Evolutionary conservation across 2,329 filamentous ascomycete species (phyloP).

Genomic region (Exophiala aquamarina): DNA sequence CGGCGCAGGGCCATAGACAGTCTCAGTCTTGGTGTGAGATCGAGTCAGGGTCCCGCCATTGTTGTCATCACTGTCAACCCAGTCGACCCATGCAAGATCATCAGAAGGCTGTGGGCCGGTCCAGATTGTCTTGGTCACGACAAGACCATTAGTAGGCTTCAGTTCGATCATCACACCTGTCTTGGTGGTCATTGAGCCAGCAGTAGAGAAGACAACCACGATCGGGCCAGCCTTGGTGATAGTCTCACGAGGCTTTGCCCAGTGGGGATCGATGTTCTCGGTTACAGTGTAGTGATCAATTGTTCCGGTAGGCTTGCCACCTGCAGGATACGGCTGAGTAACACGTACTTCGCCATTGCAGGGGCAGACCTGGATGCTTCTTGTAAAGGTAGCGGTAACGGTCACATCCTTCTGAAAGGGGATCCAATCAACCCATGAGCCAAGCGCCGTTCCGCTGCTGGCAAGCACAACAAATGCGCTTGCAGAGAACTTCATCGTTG

Average conservation of each 20-base stretch:
- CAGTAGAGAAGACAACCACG: constrained; percentile 47
- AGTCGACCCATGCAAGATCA: constrained; percentile 17
- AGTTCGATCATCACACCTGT: constrained; percentile 18
- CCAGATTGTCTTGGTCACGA: constrained; percentile 18
- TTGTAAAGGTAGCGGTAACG: constrained; percentile 18
- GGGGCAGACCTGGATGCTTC: constrained; percentile 15
- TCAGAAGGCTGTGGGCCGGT: constrained; percentile 16
- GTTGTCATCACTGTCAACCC: constrained; percentile 6
- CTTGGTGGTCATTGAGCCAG: constrained; percentile 15
- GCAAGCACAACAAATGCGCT: constrained; percentile 16
- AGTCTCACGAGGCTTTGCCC: constrained; percentile 2
- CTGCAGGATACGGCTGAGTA: constrained; percentile 6
- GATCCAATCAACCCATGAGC: constrained; percentile 16
- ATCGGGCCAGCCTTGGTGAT: constrained; percentile 37
- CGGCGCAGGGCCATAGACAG: constrained; percentile 11
- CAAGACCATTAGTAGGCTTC: constrained; percentile 3
- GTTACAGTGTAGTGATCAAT: not conserved
- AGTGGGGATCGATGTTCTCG: constrained; percentile 2
- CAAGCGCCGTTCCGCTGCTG: constrained; percentile 7
- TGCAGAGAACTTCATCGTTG: constrained; percentile 16
- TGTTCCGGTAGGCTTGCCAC: not conserved
- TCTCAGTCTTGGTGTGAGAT: constrained; percentile 14
- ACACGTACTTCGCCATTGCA: constrained; percentile 20
- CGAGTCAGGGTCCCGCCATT: constrained; percentile 14
- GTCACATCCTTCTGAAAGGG: constrained; percentile 12